Conservation (phyloP, 805 yeast species). For the Kluyveromyces lactis region DNA sequence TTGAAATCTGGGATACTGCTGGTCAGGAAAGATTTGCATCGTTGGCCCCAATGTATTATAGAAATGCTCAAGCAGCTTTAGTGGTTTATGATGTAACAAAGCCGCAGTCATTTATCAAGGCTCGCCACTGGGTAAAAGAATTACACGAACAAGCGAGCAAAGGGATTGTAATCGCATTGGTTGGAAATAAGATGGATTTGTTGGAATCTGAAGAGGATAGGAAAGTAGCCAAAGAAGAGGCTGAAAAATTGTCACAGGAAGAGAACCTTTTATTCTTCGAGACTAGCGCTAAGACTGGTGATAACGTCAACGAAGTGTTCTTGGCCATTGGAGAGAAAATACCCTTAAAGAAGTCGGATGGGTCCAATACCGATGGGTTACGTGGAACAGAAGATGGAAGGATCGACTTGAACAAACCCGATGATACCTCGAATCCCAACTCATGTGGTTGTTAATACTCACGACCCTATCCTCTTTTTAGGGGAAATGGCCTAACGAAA, state of each 20-base stretch:
- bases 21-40: conserved; percentile 97
- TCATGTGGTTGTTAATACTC: conserved; percentile 27
- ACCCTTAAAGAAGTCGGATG: conserved; percentile 37
- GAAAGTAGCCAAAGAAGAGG: conserved; percentile 81
- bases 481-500: no score
- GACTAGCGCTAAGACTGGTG: conserved; percentile 87
- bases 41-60: conserved; percentile 92
- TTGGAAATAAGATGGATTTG: conserved; percentile 86
- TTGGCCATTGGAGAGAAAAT: conserved; percentile 82
- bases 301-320: conserved; percentile 86
- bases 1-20: conserved; percentile 95
- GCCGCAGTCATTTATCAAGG: conserved; percentile 90
- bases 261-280: conserved; percentile 87
- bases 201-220: conserved; percentile 44
- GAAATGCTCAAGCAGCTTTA: conserved; percentile 95
- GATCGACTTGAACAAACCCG: conserved; percentile 28
- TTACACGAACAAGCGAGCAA: conserved; percentile 92
- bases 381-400: conserved; percentile 23
- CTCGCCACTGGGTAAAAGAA: conserved; percentile 97
- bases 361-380: conserved; percentile 10
- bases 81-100: conserved; percentile 94
- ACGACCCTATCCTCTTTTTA: no score
- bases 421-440: conserved; percentile 23
- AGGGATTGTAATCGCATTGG: conserved; percentile 84
- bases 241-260: conserved; percentile 78